A percentile compares a stretch with the other conserved stretches of the same genome.
Evolutionary conservation across 805 yeast species (phyloP).

Genomic region (Wickerhamiella qilinensis): DNA sequence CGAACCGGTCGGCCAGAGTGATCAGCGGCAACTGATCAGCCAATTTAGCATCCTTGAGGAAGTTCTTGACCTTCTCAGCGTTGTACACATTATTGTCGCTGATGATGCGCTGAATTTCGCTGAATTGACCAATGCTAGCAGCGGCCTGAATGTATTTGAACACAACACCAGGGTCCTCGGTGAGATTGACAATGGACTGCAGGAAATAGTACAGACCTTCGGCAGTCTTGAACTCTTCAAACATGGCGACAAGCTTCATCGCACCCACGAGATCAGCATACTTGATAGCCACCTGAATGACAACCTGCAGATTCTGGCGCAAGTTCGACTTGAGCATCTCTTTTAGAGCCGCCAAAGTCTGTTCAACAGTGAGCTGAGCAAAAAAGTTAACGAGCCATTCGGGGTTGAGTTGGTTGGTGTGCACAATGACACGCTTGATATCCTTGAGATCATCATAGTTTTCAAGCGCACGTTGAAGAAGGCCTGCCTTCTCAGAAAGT

Average conservation of each 20-base stretch:
- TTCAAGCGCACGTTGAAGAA: slow-evolving; percentile 89
- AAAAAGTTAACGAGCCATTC: slow-evolving; percentile 91
- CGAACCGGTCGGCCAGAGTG: slow-evolving; percentile 85
- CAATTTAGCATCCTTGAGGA: slow-evolving; percentile 80
- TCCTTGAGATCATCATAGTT: slow-evolving; percentile 90
- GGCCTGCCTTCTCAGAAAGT: slow-evolving; percentile 90
- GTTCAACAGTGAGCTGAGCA: slow-evolving; percentile 89
- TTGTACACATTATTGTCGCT: slow-evolving; percentile 88
- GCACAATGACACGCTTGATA: slow-evolving; percentile 85
- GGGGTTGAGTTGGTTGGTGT: slow-evolving; percentile 60
- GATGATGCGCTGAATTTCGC: slow-evolving; percentile 91
- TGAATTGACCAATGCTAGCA: slow-evolving; percentile 71
- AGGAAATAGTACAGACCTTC: slow-evolving; percentile 93
- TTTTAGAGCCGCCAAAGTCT: slow-evolving; percentile 70
- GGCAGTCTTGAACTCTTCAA: slow-evolving; percentile 80
- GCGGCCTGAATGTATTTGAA: slow-evolving; percentile 93
- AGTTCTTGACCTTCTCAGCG: slow-evolving; percentile 95
- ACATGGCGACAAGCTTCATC: slow-evolving; percentile 64
- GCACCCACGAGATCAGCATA: slow-evolving; percentile 90
- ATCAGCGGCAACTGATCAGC: slow-evolving; percentile 94
- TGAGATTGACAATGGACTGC: slow-evolving; percentile 80
- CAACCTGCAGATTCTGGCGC: slow-evolving; percentile 80
- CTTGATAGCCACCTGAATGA: slow-evolving; percentile 91
- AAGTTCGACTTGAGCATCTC: slow-evolving; percentile 69
- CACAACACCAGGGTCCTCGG: slow-evolving; percentile 90